Percentiles rank a stretch among this genome's conserved stretches.
Evolutionary conservation across 2,329 filamentous ascomycete genomes (phyloP).

Genomic region (Aspergillus sp.): DNA sequence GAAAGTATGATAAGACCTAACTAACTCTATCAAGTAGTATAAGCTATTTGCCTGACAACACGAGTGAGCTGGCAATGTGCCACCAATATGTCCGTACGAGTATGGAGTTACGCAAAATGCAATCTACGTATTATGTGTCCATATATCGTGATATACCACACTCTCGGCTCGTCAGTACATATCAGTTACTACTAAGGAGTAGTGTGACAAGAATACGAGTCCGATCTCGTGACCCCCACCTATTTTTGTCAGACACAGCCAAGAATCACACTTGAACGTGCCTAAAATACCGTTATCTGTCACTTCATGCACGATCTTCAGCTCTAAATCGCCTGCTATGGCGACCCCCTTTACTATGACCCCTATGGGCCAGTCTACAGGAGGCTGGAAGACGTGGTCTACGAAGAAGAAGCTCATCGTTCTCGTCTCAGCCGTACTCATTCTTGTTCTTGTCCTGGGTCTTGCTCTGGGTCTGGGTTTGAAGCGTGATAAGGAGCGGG

Average conservation of each 20-base stretch:
- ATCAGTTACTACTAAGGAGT: too few species aligned
- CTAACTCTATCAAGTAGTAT: background rate
- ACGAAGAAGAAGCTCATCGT: slow-evolving; percentile 30
- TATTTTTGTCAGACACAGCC: too few species aligned
- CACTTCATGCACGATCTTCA: background rate
- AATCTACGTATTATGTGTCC: too few species aligned
- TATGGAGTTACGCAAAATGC: background rate
- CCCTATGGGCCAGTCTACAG: slow-evolving; percentile 12
- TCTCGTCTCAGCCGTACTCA: slow-evolving; percentile 13
- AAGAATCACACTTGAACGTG: too few species aligned
- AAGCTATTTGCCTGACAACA: background rate
- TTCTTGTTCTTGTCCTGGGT: slow-evolving; percentile 47
- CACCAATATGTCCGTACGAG: background rate
- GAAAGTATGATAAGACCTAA: too few species aligned
- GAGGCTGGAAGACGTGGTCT: slow-evolving; percentile 22
- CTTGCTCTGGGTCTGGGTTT: slow-evolving; percentile 54
- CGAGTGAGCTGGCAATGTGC: background rate
- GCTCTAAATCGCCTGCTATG: slow-evolving; percentile 5
- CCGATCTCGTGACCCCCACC: too few species aligned
- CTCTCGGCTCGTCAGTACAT: too few species aligned
- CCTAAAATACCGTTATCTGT: too few species aligned
- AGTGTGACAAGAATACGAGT: too few species aligned
- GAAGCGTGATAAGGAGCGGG: slow-evolving; percentile 20
- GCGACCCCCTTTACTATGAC: slow-evolving; percentile 4
- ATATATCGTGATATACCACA: too few species aligned